Conservation (phyloP, 2,329 filamentous ascomycete genomes). For the Colletotrichum melonis region DNA sequence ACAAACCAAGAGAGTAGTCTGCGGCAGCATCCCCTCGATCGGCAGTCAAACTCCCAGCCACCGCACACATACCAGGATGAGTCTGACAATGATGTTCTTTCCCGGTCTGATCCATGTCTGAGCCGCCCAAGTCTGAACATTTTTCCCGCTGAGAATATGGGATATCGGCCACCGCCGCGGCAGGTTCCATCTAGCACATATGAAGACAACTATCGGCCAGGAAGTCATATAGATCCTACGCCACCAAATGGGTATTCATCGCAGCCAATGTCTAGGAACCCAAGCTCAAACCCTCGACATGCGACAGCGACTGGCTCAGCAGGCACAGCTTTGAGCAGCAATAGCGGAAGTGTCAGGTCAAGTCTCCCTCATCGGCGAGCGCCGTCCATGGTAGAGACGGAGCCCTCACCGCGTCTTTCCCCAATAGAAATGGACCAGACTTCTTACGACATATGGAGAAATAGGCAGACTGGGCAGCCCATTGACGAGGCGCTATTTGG, state of each 20-base stretch:
- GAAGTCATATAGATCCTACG: conserved; percentile 38
- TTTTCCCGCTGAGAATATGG: conserved; percentile 37
- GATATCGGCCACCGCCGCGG: neutral
- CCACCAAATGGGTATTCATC: conserved; percentile 56
- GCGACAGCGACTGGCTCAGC: conserved; percentile 4
- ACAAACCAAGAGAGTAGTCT: conserved; percentile 21
- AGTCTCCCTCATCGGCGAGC: conserved; percentile 42
- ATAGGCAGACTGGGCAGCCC: conserved; percentile 23
- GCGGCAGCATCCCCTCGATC: neutral
- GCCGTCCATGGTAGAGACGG: conserved; percentile 56
- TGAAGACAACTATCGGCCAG: conserved; percentile 10
- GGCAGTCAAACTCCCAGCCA: conserved; percentile 36
- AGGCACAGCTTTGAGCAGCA: conserved; percentile 36
- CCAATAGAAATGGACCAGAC: conserved; percentile 44
- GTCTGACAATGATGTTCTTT: conserved; percentile 20
- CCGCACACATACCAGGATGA: neutral
- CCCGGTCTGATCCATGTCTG: neutral
- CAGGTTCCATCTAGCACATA: neutral
- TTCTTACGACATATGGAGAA: conserved; percentile 43
- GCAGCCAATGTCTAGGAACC: conserved; percentile 61
- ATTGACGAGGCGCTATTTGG: conserved; percentile 15
- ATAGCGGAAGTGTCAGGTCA: conserved; percentile 36
- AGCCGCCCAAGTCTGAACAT: conserved; percentile 31
- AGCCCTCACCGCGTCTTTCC: conserved; percentile 52
- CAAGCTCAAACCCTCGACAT: conserved; percentile 44